Conservation (phyloP, 169 alveolate genomes). For the Babesia gibsoni region DNA sequence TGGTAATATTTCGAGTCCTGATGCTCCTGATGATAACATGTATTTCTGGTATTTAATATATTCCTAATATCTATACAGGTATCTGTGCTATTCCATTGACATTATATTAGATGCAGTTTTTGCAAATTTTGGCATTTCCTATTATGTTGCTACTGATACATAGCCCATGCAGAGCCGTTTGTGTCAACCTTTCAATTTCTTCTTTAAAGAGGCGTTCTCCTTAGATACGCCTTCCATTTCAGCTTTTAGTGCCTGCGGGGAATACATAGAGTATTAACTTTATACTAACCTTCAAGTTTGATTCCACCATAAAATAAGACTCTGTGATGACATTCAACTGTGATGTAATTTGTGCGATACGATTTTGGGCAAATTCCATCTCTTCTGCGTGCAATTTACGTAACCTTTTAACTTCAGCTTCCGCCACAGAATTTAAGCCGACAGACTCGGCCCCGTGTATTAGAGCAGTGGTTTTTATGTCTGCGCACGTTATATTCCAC, state of each 20-base stretch:
- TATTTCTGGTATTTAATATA: too few relatives aligned
- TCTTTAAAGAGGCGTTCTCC: background rate
- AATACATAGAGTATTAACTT: background rate
- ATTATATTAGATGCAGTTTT: too few relatives aligned
- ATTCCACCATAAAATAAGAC: conserved; percentile 14
- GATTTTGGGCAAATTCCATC: conserved; percentile 38
- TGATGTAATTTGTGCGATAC: background rate
- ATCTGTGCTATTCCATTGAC: too few relatives aligned
- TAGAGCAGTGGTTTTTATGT: background rate
- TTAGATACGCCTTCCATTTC: background rate
- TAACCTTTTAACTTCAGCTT: background rate
- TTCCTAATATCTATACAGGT: too few relatives aligned
- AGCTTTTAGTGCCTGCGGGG: background rate
- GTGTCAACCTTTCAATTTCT: too few relatives aligned
- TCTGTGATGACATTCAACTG: conserved; percentile 41
- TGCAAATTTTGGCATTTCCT: too few relatives aligned
- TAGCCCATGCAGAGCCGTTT: too few relatives aligned
- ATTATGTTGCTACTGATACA: too few relatives aligned
- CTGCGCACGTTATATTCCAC: background rate
- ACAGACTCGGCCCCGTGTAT: background rate
- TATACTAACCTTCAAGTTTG: conserved; percentile 12
- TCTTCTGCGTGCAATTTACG: conserved; percentile 22
- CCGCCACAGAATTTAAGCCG: background rate
- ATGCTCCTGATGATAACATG: too few relatives aligned
- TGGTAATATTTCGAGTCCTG: too few relatives aligned